Base-by-base conservation (phyloP, 331 rosid genomes). In the Spiraea crenata region DNA sequence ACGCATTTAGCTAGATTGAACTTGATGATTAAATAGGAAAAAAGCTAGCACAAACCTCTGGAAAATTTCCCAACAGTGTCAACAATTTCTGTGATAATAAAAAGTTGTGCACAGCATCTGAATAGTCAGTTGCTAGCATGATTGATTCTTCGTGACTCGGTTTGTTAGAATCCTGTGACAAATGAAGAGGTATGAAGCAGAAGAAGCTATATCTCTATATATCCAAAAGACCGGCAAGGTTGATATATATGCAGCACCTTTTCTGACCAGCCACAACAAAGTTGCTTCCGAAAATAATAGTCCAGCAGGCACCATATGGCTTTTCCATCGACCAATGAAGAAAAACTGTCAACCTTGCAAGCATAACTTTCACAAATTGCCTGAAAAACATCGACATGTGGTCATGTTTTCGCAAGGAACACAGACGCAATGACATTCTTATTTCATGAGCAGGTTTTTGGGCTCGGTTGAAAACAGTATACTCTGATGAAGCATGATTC, bases 291-390 rank as follows among this genome's bases (percentile, higher is more conserved):
- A 74, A 90, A 90, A 83, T 93, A 89, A 74, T 88, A 84, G 75
- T 93, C 97, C 69, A 93, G 98, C 75, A 90, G 72, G 87, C 98
- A 93, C 97, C 98, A 93, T 77, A 93, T 83, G 44, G 96, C 96
- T 85, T 90, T 93, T 84, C 98, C 98, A 81, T 90, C 96, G 42
- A 87, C 88, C 78, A 93, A 81, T 44, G 95, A 87, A 37, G 85
- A 77, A 67, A 88, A 87, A 56, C 57, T 81, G 79, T 81, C 86
- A 12, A 88, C 57, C 77, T 68, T 76, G 74, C 89, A 88, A 64
- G 76, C 84, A 83, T 93, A 93, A 34, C 69, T 84, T 69, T 78
- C 81, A 79, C 97, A 88, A 49, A 93, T 90, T 70, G 86, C 95
- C 98, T 93, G 82, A 62, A 84, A 65, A 46, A 17, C 40, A 45